Evolutionary conservation across 2,329 filamentous ascomycete species (phyloP), one percentile per base, ranked within the genome.

Genomic region (Chaetothyriales sp.): DNA sequence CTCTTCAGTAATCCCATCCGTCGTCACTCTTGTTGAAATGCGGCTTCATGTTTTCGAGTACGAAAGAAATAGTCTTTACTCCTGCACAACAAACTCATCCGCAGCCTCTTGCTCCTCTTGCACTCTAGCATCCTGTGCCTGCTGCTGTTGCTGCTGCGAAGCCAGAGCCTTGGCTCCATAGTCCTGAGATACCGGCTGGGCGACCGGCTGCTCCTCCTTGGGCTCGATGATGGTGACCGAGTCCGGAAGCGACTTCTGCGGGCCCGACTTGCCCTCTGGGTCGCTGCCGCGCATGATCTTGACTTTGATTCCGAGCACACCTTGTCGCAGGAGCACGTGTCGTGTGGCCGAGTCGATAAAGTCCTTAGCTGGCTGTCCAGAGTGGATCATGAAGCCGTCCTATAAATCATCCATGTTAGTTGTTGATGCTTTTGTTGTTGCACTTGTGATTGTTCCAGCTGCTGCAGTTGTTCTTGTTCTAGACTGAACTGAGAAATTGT

Each of bases 361-460:
- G 78, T 98, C 92, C 77, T 93, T 90, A 69, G 90, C 92, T 69
- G 92, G 92, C 75, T 98, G 92, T 77, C 92, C 92, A 68, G 92
- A 98, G 86, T 98, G 92, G 77, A 98, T 98, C 92, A 98, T 98
- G 87, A 98, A 98, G 72, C 92, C 92, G 75, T 98, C 80, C 79
- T 80, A 55, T 46, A 45, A 47, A 39, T 44, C 8, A 28, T 19
- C 10, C 8, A 7, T 25, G 47, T 20, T 43, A 19, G 18, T 6
- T 18, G 45, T n/a, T 22, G 18, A n/a, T n/a, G n/a, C n/a, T n/a
- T n/a, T n/a, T n/a, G n/a, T n/a, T 19, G 18, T 8, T 43, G 42
- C 18, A n/a, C 3, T 19, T 3, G 42, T 43, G 3, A n/a, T n/a
- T n/a, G n/a, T n/a, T n/a, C n/a, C 7, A 10, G 12, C n/a, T 19